These are phyloP conservation scores for Echium plantagineum DNA, from an alignment of 257 asterid genomes.

Conservation along the genomic window DNA sequence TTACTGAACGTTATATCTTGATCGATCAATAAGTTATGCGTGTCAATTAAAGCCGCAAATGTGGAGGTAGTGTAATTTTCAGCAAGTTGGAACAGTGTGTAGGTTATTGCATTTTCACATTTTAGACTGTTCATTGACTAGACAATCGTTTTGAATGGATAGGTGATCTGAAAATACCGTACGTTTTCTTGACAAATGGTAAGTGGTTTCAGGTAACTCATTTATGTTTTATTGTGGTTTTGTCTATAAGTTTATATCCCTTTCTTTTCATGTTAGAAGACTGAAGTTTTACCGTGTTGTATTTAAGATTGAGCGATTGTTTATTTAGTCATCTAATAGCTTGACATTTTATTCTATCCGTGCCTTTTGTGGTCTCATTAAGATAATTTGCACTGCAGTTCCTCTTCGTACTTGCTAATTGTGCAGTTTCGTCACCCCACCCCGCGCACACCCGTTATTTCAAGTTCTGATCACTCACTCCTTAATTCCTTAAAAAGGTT, in stretches of 20 bases:
- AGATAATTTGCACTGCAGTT: no score
- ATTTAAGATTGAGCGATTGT: no score
- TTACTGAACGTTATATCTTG: no score
- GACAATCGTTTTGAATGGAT: conserved; percentile 11
- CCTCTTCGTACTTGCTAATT: no score
- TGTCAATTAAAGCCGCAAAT: no score
- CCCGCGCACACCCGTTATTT: no score
- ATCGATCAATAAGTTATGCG: no score
- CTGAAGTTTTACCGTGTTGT: not conserved
- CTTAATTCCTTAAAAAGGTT: not conserved
- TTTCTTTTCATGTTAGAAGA: not conserved
- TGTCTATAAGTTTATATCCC: not conserved
- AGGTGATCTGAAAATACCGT: conserved; percentile 71
- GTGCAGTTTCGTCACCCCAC: no score
- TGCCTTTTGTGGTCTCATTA: no score
- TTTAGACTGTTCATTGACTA: not conserved
- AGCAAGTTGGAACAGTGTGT: not conserved
- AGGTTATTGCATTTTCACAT: not conserved
- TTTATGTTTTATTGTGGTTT: not conserved
- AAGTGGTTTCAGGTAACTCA: conserved; percentile 19
- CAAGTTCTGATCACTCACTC: not conserved
- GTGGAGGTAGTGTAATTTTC: no score
- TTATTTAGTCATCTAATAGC: no score
- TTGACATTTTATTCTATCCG: no score
- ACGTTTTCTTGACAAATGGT: conserved; percentile 89